Evolutionary conservation across 495 filamentous ascomycete genomes (phyloP), one percentile per base, ranked within the genome.

Genomic region (Friedmanniomyces simplex): DNA sequence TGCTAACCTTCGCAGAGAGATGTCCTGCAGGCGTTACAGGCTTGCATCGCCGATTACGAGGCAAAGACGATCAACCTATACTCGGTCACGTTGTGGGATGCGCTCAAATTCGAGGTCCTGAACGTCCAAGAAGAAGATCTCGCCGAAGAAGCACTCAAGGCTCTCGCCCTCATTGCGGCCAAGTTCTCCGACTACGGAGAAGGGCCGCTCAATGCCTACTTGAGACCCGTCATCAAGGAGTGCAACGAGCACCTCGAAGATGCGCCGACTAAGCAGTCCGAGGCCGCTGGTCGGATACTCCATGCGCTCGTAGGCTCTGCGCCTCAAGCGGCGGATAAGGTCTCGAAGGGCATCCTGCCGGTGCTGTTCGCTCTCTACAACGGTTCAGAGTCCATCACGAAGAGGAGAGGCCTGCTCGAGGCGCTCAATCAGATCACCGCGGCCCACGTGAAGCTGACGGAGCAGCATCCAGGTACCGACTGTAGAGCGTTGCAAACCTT

Each of bases 261-360:
- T 59, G 84, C 85, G n/a, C 84, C 86, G 55, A 83, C 85, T 30
- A 88, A 87, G 66, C 82, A 89, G 64, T 85, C 85, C 11, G 81
- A 82, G 67, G 82, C 85, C 14, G 75, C 81, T 4, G 82, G 83
- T 13, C 76, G 80, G 48, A 85, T 89, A 16, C 65, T 89, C 20
- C 72, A 76, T 12, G 75, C 74, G 14, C 60, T 84, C 13, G 78
- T 81, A 5, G 71, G 72, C 30, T 76, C 81, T 18, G 82, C 79
- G n/a, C 66, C 73, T 0, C 66, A 73, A n/a, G 72, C 81, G 0
- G 79, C 80, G 42, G 72, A 74, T 25, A 69, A 82, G 24, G 65
- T 85, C 28, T 67, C 83, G 1, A 76, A 78, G 62, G 74, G 75
- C 14, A 71, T 81, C 11, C 66, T 87, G 42, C 78, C 85, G 12